A percentile compares a stretch with the other conserved stretches of the same genome.
phyloP scores from a whole-genome alignment of 306 rosid genomes.

The Gillenia trifoliata region DNA sequence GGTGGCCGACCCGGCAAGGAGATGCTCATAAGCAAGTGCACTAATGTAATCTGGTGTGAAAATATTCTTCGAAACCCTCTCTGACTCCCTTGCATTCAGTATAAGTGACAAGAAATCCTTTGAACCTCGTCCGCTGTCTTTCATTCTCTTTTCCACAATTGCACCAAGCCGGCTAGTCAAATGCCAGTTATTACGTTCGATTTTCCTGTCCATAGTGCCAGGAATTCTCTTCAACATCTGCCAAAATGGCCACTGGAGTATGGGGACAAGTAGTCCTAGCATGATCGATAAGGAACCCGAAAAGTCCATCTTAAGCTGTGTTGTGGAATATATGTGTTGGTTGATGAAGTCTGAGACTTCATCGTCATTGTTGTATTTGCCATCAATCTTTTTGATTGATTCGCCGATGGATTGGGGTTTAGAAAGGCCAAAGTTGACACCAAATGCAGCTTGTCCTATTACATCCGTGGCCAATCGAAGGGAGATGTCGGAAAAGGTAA shows the following conservation, averaged over 20 bases:
- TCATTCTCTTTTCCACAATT: constrained; percentile 61
- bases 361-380: not conserved
- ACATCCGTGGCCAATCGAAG: constrained; percentile 77
- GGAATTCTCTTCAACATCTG: constrained; percentile 81
- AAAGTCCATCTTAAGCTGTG: constrained; percentile 87
- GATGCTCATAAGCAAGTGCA: constrained; percentile 85
- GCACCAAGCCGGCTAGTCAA: constrained; percentile 61
- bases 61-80: constrained; percentile 39
- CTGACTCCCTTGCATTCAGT: constrained; percentile 66
- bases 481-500: constrained; percentile 60
- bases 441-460: constrained; percentile 86
- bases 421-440: constrained; percentile 81
- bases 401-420: constrained; percentile 34
- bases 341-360: constrained; percentile 68
- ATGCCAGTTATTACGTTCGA: constrained; percentile 52
- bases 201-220: constrained; percentile 87
- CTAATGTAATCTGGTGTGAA: constrained; percentile 69
- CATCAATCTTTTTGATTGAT: constrained; percentile 16
- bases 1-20: constrained; percentile 91
- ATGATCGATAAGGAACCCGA: constrained; percentile 90
- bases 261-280: constrained; percentile 68
- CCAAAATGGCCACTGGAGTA: constrained; percentile 78
- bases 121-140: constrained; percentile 35
- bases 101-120: constrained; percentile 81
- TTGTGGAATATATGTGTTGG: constrained; percentile 76